Evolutionary conservation across 208 protist species (phyloP).

Genomic region (Zelonia costaricensis): DNA sequence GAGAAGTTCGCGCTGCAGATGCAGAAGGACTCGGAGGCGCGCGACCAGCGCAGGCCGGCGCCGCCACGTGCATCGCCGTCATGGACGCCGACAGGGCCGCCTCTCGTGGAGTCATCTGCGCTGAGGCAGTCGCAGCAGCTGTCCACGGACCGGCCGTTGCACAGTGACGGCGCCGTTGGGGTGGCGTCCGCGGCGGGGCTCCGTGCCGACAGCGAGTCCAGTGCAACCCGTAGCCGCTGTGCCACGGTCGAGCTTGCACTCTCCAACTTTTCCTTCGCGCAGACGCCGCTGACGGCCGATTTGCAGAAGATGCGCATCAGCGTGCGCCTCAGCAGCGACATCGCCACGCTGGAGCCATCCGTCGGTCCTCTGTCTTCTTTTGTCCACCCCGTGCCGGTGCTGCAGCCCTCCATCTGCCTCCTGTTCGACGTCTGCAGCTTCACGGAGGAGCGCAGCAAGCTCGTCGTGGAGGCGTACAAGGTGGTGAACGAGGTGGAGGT

Average conservation of each 20-base stretch:
- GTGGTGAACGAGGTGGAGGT: conserved; percentile 37
- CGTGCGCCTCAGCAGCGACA: conserved; percentile 74
- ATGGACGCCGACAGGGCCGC: too few species aligned
- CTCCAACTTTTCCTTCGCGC: conserved; percentile 69
- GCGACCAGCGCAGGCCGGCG: conserved; percentile 12
- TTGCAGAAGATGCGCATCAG: conserved; percentile 75
- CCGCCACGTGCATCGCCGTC: too few species aligned
- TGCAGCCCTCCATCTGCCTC: conserved; percentile 64
- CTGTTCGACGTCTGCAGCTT: conserved; percentile 67
- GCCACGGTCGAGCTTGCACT: conserved; percentile 65
- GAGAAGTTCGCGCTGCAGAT: conserved; percentile 48
- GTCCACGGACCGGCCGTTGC: background rate
- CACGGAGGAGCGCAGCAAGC: conserved; percentile 60
- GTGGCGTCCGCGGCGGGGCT: too few species aligned
- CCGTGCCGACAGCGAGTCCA: too few species aligned
- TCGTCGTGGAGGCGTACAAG: conserved; percentile 82
- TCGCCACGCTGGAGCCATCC: conserved; percentile 68
- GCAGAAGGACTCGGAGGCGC: conserved; percentile 28
- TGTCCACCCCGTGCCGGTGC: conserved; percentile 77
- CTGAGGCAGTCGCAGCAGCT: too few species aligned
- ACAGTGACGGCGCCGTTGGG: too few species aligned
- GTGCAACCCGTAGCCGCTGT: too few species aligned
- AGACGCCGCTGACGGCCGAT: conserved; percentile 46
- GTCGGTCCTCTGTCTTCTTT: conserved; percentile 80
- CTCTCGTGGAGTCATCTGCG: too few species aligned